Evolutionary conservation across 345 rosid genomes (phyloP).

Genomic region (Carallia brachiata): DNA sequence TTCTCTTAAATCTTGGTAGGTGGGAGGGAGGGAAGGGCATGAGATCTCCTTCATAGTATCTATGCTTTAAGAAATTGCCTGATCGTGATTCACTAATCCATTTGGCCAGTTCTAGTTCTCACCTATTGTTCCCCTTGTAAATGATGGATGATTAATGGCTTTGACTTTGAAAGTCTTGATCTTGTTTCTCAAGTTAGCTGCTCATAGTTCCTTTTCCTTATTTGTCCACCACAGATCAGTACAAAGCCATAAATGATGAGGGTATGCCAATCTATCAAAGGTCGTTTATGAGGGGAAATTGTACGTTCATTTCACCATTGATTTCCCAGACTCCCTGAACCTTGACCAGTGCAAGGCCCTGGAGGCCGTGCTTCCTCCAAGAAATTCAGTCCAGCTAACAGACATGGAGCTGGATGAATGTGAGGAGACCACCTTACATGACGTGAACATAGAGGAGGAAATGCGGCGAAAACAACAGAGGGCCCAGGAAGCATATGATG

Average conservation of each 20-base stretch:
- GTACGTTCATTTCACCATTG: constrained; percentile 56
- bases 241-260: constrained; percentile 33
- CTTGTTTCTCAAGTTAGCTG: neutral
- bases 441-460: constrained; percentile 61
- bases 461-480: constrained; percentile 51
- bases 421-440: constrained; percentile 68
- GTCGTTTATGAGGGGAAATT: constrained; percentile 66
- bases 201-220: neutral
- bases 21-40: too few relatives aligned
- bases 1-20: neutral
- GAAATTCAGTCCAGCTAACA: constrained; percentile 29
- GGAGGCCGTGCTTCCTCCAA: constrained; percentile 50
- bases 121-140: neutral
- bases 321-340: constrained; percentile 54
- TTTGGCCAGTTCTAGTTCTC: too few relatives aligned
- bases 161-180: neutral
- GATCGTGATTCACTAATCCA: too few relatives aligned
- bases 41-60: too few relatives aligned
- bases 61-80: too few relatives aligned
- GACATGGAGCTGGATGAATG: constrained; percentile 72
- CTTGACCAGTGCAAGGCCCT: constrained; percentile 51
- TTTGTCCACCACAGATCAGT: constrained; percentile 18
- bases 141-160: neutral
- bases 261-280: constrained; percentile 39
- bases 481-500: constrained; percentile 66